Evolutionary conservation across 305 asterid genomes (phyloP), one percentile per base, ranked within the genome.

Genomic region (Striga hermonthica): DNA sequence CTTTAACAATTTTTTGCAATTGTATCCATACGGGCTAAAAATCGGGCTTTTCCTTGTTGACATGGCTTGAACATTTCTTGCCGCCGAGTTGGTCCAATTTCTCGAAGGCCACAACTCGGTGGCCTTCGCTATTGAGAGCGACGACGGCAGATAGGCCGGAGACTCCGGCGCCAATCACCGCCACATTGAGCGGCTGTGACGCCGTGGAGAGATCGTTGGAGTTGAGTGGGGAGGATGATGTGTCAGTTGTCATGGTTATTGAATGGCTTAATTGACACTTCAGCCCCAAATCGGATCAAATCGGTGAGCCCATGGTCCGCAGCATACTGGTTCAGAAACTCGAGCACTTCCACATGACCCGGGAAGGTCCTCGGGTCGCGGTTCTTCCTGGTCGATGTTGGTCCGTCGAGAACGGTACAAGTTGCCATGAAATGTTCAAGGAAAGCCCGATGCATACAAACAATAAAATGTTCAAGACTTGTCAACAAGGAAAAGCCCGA

Each of bases 121-220:
- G 93, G 45, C 83, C 82, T 74, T 81, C 82, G 13, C 60, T 9
- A 31, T 67, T 71, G 8, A 86, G 92, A 39, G 88, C 88, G 0
- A 87, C 82, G 16, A 86, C 85, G 0, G 83, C 40, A 15, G 76
- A 67, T 0, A 89, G 77, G 11, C 96, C 92, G 4, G 85, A 48
- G 7, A 61, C 78, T 7, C 96, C 96, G 66, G 93, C 96, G 37
- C 96, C 95, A 64, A 89, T 84, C 68, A 84, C 92, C 12, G 90
- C 95, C 63, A 81, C 90, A 48, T 67, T 81, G 3, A 76, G 70
- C 9, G 69, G 75, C 28, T 62, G 38, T 54, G 15, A 70, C 2
- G 75, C 76, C 83, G 79, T 74, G 15, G 38, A 22, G 67, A 9
- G 37, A 11, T 55, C 34, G 60, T 22, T 15, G 9, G 78, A 4